A percentile compares a stretch with the other conserved stretches of the same genome.
phyloP scores from a whole-genome alignment of 805 yeast species.

The Saccharomycopsis oosterbeekiorum region DNA sequence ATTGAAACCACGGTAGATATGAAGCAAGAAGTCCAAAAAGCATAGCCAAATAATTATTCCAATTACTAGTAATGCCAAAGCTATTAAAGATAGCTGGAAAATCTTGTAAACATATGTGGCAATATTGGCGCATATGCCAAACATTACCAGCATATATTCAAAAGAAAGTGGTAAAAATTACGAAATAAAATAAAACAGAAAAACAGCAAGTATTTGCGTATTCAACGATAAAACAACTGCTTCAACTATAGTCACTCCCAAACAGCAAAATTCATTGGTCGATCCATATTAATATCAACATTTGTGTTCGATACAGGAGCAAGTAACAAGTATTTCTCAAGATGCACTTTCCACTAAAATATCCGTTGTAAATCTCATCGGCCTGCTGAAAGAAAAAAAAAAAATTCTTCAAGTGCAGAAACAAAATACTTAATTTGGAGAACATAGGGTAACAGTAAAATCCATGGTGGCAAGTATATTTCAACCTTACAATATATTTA shows the following conservation, averaged over 20 bases:
- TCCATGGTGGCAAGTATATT: too few relatives aligned
- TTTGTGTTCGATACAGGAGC: neutral
- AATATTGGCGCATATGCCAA: neutral
- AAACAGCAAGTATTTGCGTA: neutral
- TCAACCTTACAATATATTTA: too few relatives aligned
- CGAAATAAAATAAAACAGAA: neutral
- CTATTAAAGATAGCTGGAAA: neutral
- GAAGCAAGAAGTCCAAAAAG: neutral
- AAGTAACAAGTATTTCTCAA: too few relatives aligned
- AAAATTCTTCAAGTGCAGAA: neutral
- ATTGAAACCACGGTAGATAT: neutral
- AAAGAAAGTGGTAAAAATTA: neutral
- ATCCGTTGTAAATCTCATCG: neutral
- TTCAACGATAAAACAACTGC: neutral
- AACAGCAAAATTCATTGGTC: neutral
- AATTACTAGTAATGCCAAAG: neutral
- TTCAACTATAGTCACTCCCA: neutral
- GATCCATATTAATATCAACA: too few relatives aligned
- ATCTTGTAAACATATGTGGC: neutral
- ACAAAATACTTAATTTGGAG: neutral
- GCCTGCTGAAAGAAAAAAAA: neutral
- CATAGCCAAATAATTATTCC: neutral
- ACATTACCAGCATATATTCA: neutral
- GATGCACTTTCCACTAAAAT: neutral
- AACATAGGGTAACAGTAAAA: neutral